Base-by-base conservation (phyloP, 2,329 filamentous ascomycete species). In the Boeremia exigua region DNA sequence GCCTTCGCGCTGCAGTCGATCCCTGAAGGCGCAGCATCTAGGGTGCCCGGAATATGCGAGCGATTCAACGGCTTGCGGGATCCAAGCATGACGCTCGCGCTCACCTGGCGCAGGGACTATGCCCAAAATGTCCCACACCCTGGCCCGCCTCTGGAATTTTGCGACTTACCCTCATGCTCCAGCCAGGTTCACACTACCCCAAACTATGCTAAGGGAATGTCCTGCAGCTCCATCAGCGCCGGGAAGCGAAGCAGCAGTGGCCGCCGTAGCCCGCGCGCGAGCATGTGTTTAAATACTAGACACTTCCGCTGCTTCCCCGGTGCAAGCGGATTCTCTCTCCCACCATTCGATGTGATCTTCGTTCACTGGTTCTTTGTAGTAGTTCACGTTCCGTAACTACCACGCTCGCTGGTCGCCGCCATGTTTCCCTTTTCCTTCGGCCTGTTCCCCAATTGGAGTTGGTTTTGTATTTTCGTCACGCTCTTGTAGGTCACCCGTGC, bases 241-340 rank as follows among this genome's bases (percentile, higher is more conserved):
- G 68, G 72, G 71, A 73, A 72, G 71, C 69, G 72, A 74, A 74
- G 59, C 67, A 74, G 73, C 63, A 63, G 62, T 72, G 69, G 69
- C 69, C 70, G 71, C 71, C 69, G 70, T 72, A 70, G 66, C 66
- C 66, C 61, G 65, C 70, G 67, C 68, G 68, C 67, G 72, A 71
- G 65, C 66, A 73, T 73, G 69, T 73, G 72, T 73, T 75, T 74
- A 67, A 71, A 72, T 75, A 75, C 73, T 70, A 70, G 47, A 74
- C 70, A 70, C 66, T 66, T 69, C 68, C 70, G 63, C 65, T 59
- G 63, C 63, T 72, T 73, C 71, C 65, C 71, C 70, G 73, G 66
- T 71, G 71, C 66, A 70, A 69, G 65, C 70, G 71, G 67, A 68
- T 72, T 72, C 70, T 66, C 63, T 65, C 68, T 70, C 67, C 68